A percentile compares a stretch with the other conserved stretches of the same genome.
phyloP scores from a whole-genome alignment of 163 green algal genomes.

The Botryococcus braunii region DNA sequence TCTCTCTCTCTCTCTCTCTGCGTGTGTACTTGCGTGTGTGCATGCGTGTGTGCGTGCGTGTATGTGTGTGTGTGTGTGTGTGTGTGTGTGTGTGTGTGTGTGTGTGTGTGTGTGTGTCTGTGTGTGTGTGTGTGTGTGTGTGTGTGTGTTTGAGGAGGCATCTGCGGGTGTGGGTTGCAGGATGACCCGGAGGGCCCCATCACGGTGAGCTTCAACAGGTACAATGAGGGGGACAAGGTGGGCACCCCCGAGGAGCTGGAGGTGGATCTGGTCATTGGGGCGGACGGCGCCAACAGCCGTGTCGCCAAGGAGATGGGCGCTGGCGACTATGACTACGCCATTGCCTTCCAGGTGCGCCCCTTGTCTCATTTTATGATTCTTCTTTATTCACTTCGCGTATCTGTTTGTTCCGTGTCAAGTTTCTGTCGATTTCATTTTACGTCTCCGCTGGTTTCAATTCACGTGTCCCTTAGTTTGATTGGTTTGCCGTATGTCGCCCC shows the following conservation, averaged over 20 bases:
- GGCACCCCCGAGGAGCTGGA: slow-evolving; percentile 62
- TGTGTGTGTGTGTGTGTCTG: background rate
- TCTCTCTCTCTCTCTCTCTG: no score
- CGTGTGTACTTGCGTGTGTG: no score
- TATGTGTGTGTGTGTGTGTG: no score
- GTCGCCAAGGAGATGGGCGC: slow-evolving; percentile 95
- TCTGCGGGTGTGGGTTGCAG: no score
- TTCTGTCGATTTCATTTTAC: no score
- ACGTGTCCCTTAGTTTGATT: no score
- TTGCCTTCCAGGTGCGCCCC: slow-evolving; percentile 86
- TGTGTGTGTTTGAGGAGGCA: no score
- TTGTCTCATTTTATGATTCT: background rate
- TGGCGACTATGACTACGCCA: slow-evolving; percentile 97
- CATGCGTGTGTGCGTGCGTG: no score
- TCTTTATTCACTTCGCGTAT: background rate
- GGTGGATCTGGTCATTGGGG: slow-evolving; percentile 92
- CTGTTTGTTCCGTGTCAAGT: background rate
- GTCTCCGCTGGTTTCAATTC: no score
- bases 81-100: no score
- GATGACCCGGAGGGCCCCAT: slow-evolving; percentile 57
- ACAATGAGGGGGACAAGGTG: slow-evolving; percentile 76
- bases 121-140: background rate
- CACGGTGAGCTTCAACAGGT: slow-evolving; percentile 88
- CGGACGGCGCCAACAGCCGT: slow-evolving; percentile 92
- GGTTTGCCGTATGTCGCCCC: no score